A percentile compares a stretch with the other conserved stretches of the same genome.
Evolutionary conservation across 768 basidiomycete genomes (phyloP).

Genomic region (Sarcodon sp.): DNA sequence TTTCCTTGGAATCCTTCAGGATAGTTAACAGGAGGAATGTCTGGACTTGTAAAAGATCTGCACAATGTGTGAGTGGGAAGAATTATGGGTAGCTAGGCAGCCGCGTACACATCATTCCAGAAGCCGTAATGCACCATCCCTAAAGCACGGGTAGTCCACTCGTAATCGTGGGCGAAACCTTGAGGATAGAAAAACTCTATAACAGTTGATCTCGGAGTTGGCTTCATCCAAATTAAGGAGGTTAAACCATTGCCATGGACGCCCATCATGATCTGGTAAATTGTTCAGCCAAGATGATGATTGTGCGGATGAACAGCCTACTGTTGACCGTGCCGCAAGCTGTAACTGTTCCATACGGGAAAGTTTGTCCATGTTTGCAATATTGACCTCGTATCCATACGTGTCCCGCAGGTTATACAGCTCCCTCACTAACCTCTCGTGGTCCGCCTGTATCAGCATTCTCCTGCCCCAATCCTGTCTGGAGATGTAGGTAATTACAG

Average conservation of each 20-base stretch:
- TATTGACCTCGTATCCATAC: conserved; percentile 79
- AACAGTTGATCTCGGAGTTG: conserved; percentile 68
- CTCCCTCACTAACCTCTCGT: conserved; percentile 67
- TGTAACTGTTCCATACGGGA: conserved; percentile 68
- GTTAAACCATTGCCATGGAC: conserved; percentile 91
- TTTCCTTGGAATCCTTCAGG: conserved; percentile 87
- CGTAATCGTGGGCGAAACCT: conserved; percentile 81
- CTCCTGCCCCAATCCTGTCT: conserved; percentile 82
- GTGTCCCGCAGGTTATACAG: conserved; percentile 53
- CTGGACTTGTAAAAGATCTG: conserved; percentile 67
- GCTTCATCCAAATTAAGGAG: conserved; percentile 86
- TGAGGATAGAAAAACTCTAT: conserved; percentile 85
- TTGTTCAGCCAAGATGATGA: not conserved
- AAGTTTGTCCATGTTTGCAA: conserved; percentile 77
- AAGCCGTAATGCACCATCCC: conserved; percentile 81
- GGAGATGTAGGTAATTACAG: conserved; percentile 89
- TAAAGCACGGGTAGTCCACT: conserved; percentile 67
- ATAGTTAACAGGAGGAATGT: conserved; percentile 53
- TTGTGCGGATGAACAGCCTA: conserved; percentile 21
- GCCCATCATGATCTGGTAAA: conserved; percentile 77
- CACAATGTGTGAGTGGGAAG: no score
- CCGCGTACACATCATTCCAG: conserved; percentile 57
- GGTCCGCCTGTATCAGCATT: conserved; percentile 65
- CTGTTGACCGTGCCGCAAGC: conserved; percentile 77
- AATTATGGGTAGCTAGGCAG: not conserved